Evolutionary conservation across 345 rosid species (phyloP), one percentile per base, ranked within the genome.

Genomic region (Eucalyptus brandiana): DNA sequence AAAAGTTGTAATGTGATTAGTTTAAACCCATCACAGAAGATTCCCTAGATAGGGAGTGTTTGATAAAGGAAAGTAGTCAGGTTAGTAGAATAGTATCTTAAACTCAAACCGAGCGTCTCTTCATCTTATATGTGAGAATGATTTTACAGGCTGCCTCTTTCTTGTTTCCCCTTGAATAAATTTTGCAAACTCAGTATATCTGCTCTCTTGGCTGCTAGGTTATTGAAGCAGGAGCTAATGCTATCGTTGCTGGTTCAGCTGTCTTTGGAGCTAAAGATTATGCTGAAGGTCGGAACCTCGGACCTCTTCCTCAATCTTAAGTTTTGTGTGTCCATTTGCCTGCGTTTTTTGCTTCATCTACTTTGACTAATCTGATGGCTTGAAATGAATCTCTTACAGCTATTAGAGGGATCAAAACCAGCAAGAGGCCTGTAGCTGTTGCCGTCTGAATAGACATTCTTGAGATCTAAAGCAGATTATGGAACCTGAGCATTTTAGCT

Each of bases 171-270:
- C 45, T 72, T 34, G 81, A 18, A 72, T 72, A 72, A 34, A 37
- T 6, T 72, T 72, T 72, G 83, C 45, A 37, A 11, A 19, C 83
- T 72, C 83, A 21, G 45, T 72, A 37, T 19, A 37, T 72, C 42
- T 72, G 83, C 28, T 37, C 45, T 72, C 26, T 72, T 19, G 47
- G 28, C 45, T 72, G 83, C 45, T 86, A 98, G 99, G 99, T 98
- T 89, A 98, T 98, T 89, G 98, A 96, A 90, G 99, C 99, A 87
- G 99, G 99, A 92, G 99, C 99, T 12, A 98, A 98, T 88, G 99
- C 99, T 65, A 50, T 98, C 89, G 99, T 97, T 28, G 98, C 99
- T 87, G 99, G 99, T 92, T 98, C 99, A 83, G 99, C 99, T 92
- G 99, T 97, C 81, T 98, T 98, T 92, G 97, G 98, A 87, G 99